These are phyloP conservation scores for Starmerella sp. DNA, from an alignment of 805 yeast genomes.

Conservation along the genomic window DNA sequence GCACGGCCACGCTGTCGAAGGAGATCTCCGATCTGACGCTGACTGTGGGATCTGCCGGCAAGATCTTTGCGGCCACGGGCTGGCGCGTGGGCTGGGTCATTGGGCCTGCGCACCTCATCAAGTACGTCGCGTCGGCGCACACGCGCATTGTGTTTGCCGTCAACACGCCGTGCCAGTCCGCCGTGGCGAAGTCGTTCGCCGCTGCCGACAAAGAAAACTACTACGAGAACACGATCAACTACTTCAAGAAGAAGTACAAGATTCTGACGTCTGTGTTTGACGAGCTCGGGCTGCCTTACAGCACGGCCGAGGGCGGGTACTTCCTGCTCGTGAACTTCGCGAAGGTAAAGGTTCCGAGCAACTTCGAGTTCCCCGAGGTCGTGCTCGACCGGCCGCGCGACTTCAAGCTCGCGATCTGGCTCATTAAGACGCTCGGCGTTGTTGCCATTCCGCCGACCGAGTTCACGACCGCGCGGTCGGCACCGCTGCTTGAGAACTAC, in stretches of 20 bases:
- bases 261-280: slow-evolving; percentile 71
- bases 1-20: slow-evolving; percentile 74
- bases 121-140: slow-evolving; percentile 78
- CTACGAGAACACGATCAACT: slow-evolving; percentile 56
- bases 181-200: slow-evolving; percentile 66
- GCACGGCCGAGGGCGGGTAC: slow-evolving; percentile 87
- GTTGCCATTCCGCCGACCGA: slow-evolving; percentile 98
- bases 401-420: slow-evolving; percentile 84
- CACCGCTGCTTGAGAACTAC: slow-evolving; percentile 67
- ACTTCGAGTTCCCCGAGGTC: slow-evolving; percentile 60
- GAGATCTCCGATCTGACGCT: slow-evolving; percentile 70
- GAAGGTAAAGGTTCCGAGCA: slow-evolving; percentile 66
- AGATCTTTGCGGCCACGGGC: slow-evolving; percentile 97
- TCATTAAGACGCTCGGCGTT: slow-evolving; percentile 82
- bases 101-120: slow-evolving; percentile 71
- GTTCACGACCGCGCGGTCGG: slow-evolving; percentile 62
- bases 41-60: slow-evolving; percentile 95
- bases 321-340: slow-evolving; percentile 80
- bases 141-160: slow-evolving; percentile 87
- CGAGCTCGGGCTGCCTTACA: slow-evolving; percentile 78
- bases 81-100: slow-evolving; percentile 97
- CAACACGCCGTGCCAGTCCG: slow-evolving; percentile 88
- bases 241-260: slow-evolving; percentile 60
- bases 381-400: slow-evolving; percentile 64
- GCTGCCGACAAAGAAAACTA: slow-evolving; percentile 52